Evolutionary conservation across 805 yeast genomes (phyloP).

Genomic region (Saccharomyces eubayanus): DNA sequence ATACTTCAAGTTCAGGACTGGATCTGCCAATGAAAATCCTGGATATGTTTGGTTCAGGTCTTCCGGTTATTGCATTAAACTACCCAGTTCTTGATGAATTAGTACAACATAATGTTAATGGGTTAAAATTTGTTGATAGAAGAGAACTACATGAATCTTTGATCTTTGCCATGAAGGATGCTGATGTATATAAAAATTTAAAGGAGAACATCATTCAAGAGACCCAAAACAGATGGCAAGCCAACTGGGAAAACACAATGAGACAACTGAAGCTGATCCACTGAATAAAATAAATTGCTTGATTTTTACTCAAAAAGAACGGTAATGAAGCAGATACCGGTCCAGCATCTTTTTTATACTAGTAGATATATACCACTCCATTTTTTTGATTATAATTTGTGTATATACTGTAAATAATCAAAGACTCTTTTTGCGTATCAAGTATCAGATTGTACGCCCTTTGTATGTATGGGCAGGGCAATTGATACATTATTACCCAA

Average conservation of each 20-base stretch:
- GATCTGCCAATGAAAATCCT: constrained; percentile 97
- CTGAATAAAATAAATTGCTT: neutral
- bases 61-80: constrained; percentile 75
- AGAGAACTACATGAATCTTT: constrained; percentile 40
- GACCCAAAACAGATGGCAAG: constrained; percentile 62
- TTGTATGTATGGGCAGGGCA: constrained; percentile 36
- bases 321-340: too few relatives aligned
- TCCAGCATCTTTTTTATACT: too few relatives aligned
- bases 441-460: constrained; percentile 18
- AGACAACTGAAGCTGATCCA: constrained; percentile 15
- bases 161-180: constrained; percentile 29
- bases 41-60: constrained; percentile 92
- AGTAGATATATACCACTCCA: too few relatives aligned
- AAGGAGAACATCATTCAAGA: constrained; percentile 68
- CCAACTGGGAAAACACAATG: constrained; percentile 52
- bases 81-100: constrained; percentile 76
- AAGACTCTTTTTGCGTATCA: neutral
- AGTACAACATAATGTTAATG: constrained; percentile 62
- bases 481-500: constrained; percentile 22
- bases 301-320: neutral
- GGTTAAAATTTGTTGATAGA: constrained; percentile 44
- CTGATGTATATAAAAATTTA: constrained; percentile 33
- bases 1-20: constrained; percentile 83
- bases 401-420: neutral
- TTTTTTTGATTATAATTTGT: neutral